Conservation (phyloP, 1,284 basidiomycete genomes). For the Sanghuangporus sanghuang region DNA sequence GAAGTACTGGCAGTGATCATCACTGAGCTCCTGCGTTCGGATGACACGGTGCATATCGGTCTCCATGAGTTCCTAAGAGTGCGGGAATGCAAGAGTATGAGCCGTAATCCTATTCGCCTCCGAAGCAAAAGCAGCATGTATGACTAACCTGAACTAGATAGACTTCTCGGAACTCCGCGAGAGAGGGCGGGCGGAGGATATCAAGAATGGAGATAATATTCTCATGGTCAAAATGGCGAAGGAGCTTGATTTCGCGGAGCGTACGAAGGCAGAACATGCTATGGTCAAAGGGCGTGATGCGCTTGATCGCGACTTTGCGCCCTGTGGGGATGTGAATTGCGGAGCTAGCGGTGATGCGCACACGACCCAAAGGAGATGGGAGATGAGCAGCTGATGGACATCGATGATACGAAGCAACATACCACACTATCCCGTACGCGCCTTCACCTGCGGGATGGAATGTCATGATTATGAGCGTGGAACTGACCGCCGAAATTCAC, state of each 20-base stretch:
- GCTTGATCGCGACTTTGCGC: conserved; percentile 72
- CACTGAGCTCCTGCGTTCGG: conserved; percentile 76
- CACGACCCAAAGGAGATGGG: neutral
- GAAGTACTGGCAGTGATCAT: conserved; percentile 94
- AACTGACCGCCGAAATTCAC: neutral
- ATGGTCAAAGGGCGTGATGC: conserved; percentile 84
- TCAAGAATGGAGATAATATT: conserved; percentile 86
- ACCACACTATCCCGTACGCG: conserved; percentile 74
- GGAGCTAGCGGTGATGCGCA: conserved; percentile 39
- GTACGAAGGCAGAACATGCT: conserved; percentile 85
- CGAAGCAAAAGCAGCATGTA: neutral
- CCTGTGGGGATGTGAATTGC: conserved; percentile 62
- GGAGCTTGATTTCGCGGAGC: conserved; percentile 84
- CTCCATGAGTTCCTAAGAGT: conserved; percentile 80
- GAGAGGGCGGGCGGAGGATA: conserved; percentile 57
- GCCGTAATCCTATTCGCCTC: neutral
- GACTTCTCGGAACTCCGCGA: conserved; percentile 74
- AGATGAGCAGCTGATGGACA: neutral
- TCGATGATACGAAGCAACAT: conserved; percentile 18
- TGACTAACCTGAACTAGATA: conserved; percentile 56
- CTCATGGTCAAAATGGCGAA: conserved; percentile 72
- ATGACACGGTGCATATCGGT: conserved; percentile 88
- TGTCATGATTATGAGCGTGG: neutral
- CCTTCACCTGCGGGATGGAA: conserved; percentile 49
- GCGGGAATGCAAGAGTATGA: conserved; percentile 30